Evolutionary conservation across 1,139 yeast genomes (phyloP).

Genomic region (Yarrowia galli): DNA sequence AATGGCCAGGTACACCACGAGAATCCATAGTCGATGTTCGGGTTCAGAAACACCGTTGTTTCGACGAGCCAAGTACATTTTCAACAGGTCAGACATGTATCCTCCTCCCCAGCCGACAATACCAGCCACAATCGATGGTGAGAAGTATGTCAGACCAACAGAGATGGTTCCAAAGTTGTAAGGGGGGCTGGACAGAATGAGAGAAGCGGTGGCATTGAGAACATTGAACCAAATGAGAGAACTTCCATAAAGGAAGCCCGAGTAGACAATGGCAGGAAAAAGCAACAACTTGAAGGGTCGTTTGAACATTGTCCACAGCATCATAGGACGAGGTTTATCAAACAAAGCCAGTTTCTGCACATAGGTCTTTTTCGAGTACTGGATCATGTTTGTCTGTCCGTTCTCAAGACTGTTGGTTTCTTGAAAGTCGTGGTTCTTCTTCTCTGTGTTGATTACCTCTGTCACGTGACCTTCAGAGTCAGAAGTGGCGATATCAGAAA

Average conservation of each 20-base stretch:
- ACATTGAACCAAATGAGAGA: conserved; percentile 65
- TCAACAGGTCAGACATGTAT: conserved; percentile 67
- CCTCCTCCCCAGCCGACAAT: conserved; percentile 80
- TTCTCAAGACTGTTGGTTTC: background rate
- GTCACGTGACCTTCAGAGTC: background rate
- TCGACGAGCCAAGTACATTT: conserved; percentile 69
- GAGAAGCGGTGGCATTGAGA: conserved; percentile 65
- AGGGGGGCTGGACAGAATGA: conserved; percentile 59
- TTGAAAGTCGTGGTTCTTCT: background rate
- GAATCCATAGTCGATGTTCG: conserved; percentile 75
- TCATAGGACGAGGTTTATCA: conserved; percentile 40
- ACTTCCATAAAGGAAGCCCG: conserved; percentile 70
- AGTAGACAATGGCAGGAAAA: conserved; percentile 63
- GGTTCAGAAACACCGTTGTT: conserved; percentile 77
- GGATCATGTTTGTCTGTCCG: background rate
- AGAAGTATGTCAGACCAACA: conserved; percentile 79
- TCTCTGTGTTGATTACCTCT: background rate
- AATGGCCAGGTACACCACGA: conserved; percentile 65
- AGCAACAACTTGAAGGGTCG: conserved; percentile 45
- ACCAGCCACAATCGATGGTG: conserved; percentile 74
- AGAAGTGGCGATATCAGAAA: background rate
- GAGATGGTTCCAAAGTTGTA: conserved; percentile 74
- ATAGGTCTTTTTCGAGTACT: conserved; percentile 40
- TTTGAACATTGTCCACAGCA: conserved; percentile 43
- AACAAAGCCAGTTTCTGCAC: conserved; percentile 54